Base-by-base conservation (phyloP, 345 rosid genomes). In the Stellera chamaejasme region DNA sequence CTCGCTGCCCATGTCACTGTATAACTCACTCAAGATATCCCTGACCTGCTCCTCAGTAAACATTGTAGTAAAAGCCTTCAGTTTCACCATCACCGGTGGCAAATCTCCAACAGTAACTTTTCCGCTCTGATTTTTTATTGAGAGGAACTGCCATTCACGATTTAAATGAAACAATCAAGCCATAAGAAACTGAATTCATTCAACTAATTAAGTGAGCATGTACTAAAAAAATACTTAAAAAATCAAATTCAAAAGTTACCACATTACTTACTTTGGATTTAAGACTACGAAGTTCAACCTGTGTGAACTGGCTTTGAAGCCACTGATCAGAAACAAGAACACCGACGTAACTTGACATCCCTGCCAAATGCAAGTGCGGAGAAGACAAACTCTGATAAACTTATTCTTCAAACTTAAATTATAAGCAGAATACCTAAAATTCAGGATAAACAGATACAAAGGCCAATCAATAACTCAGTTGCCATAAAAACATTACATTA, bases 211-310 rank as follows among this genome's bases (percentile, higher is more conserved):
- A 4, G 39, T 3, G 39, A 32, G 3, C 5, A 4, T 32, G 4
- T 8, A 32, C 39, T 8, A 1, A 32, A 8, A 9, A 48, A 60
- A 14, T 11, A 41, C 47, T 57, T 44, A 36, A n/a, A 10, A 52
- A 59, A 8, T 8, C 39, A 32, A 32, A 58, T 45, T 19, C 1
- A 19, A 19, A 19, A 19, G 23, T 19, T 19, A 19, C 15, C 10
- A 54, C 39, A 19, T 13, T 57, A 51, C 89, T 72, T 63, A 88
- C 98, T 75, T 84, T 88, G 14, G 96, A 66, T 52, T 75, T 72
- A 57, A 92, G 95, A 75, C 87, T 74, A 13, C 87, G 95, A 69
- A 92, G 95, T 68, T 88, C 96, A 15, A 84, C 87, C 75, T 92
- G 96, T 1, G 88, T 85, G 69, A 88, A 88, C 67, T 87, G 94